A percentile compares a stretch with the other conserved stretches of the same genome.
Evolutionary conservation across 768 basidiomycete species (phyloP).

Genomic region (Pleurotus platypus): DNA sequence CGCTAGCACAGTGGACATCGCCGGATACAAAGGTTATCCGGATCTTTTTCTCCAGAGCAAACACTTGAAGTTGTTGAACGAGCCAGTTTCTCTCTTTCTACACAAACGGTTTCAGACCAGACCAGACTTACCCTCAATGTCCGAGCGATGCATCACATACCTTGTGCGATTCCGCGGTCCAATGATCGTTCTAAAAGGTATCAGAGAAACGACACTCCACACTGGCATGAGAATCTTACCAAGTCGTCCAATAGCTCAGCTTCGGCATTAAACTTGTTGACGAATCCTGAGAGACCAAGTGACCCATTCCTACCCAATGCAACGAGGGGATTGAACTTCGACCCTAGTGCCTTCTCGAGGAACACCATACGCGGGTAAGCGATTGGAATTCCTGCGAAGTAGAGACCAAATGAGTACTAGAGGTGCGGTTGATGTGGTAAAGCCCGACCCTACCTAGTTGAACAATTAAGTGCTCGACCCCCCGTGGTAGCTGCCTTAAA

Average conservation of each 20-base stretch:
- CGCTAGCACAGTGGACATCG: slow-evolving; percentile 91
- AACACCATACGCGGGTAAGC: slow-evolving; percentile 95
- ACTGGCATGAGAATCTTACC: slow-evolving; percentile 31
- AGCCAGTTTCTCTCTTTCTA: slow-evolving; percentile 92
- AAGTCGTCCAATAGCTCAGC: slow-evolving; percentile 94
- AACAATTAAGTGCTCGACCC: slow-evolving; percentile 79
- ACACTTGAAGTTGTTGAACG: slow-evolving; percentile 71
- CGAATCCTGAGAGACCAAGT: slow-evolving; percentile 71
- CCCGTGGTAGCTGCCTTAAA: slow-evolving; percentile 53
- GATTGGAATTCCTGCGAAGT: slow-evolving; percentile 60
- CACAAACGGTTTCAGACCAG: neutral
- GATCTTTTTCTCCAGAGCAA: slow-evolving; percentile 57
- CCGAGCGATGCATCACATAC: slow-evolving; percentile 27
- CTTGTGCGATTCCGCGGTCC: slow-evolving; percentile 83
- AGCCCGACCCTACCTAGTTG: slow-evolving; percentile 55
- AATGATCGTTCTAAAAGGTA: slow-evolving; percentile 73
- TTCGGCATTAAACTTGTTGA: slow-evolving; percentile 89
- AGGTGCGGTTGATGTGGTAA: neutral
- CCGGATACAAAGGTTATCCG: slow-evolving; percentile 88
- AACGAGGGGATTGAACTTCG: slow-evolving; percentile 82
- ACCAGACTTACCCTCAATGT: neutral
- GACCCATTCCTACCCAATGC: slow-evolving; percentile 67
- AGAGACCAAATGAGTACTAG: neutral
- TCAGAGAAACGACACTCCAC: neutral
- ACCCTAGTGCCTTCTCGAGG: slow-evolving; percentile 73